Base-by-base conservation (phyloP, 495 filamentous ascomycete genomes). In the Xylaria castorea region DNA sequence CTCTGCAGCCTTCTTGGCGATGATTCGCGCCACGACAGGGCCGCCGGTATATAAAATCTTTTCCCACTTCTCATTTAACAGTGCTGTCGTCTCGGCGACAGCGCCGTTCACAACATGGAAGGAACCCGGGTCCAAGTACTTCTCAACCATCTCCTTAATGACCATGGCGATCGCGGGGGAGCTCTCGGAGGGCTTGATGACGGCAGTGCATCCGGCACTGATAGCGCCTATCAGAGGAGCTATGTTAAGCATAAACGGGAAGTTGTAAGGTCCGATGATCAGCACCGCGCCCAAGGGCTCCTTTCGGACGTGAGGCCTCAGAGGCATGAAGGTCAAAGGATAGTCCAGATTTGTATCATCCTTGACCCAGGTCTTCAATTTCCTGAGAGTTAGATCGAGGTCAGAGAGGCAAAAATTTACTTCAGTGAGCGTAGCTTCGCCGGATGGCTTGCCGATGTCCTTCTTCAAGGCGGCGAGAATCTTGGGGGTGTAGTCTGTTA, bases 11-110 rank as follows among this genome's bases (percentile, higher is more conserved):
- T 96, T 96, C 83, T 94, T 93, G 30, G 94, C 89, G 75, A 99
- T 90, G 81, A 98, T 95, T 60, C 86, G 92, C 65, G 93, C 96
- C 48, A 98, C 95, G 46, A 77, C 83, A 14, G 86, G 83, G 73
- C 87, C 88, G 58, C 96, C 96, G 20, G 96, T 99, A 84, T 97
- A 99, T 85, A 97, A 95, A 75, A 99, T 95, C 87, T 97, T 97
- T 82, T 97, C 95, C 94, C 94, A 99, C 76, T 94, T 94, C 82
- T 94, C 89, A 64, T 94, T 89, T 16, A 99, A 85, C 44, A 98
- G 83, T 7, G 91, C 91, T 22, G 92, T 93, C 3, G 92, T 93
- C 86, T 97, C 94, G 32, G 91, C 85, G 40, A 97, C 78, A 9
- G 84, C 89, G 66, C 96, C 96, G 80, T 97, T 95, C 69, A 97